These are phyloP conservation scores for Cafeteria roenbergensis DNA, from an alignment of 108 stramenopile genomes.

Conservation along the genomic window DNA sequence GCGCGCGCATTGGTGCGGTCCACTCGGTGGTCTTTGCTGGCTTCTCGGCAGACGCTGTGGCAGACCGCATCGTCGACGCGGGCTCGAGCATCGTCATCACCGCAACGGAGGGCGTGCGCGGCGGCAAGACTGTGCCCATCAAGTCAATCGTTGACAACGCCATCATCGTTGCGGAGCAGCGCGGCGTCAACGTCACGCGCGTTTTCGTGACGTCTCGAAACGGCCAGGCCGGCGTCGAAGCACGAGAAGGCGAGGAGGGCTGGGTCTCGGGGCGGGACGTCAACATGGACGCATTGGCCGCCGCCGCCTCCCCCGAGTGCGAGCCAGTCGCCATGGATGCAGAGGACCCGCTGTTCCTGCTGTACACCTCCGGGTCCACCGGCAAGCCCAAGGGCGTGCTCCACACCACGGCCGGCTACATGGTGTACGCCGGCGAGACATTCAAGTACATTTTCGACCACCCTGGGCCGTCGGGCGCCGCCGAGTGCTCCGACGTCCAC, in stretches of 20 bases:
- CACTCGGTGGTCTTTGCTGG: constrained; percentile 96
- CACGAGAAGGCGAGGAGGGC: constrained; percentile 67
- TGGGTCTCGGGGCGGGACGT: constrained; percentile 42
- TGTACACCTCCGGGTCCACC: constrained; percentile 89
- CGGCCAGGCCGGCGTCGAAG: too few relatives aligned
- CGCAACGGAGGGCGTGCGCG: constrained; percentile 25
- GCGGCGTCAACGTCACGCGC: constrained; percentile 45
- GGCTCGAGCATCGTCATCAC: constrained; percentile 2
- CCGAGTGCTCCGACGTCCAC: constrained; percentile 66
- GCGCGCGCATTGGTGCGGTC: constrained; percentile 86
- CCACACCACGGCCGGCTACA: constrained; percentile 84
- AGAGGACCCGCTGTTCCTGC: constrained; percentile 81
- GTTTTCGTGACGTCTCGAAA: constrained; percentile 67
- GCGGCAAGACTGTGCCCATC: constrained; percentile 57
- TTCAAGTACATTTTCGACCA: constrained; percentile 64
- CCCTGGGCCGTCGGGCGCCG: too few relatives aligned
- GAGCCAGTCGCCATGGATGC: constrained; percentile 81
- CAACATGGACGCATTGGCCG: constrained; percentile 34
- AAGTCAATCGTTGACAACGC: constrained; percentile 80
- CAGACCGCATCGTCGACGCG: constrained; percentile 69
- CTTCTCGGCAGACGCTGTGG: constrained; percentile 75
- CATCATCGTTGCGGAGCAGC: constrained; percentile 42
- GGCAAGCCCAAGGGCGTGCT: constrained; percentile 82
- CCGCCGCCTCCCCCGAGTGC: constrained; percentile 72
- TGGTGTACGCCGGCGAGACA: constrained; percentile 69